A percentile compares a stretch with the other conserved stretches of the same genome.
Evolutionary conservation across 164 flowering plant species (phyloP).

Genomic region (Nymphaea colorata): DNA sequence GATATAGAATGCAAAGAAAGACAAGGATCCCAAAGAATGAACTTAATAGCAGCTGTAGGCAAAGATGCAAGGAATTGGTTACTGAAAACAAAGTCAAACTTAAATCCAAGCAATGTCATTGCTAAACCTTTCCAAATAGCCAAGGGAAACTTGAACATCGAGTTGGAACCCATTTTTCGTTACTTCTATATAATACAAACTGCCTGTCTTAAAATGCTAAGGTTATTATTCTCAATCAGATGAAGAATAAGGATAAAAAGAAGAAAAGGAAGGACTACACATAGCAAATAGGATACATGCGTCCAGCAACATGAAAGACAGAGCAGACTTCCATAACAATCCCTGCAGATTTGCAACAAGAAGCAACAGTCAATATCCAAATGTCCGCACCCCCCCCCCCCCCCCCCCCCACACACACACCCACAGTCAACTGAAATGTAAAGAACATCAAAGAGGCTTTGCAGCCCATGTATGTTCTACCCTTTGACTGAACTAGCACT

Average conservation of each 20-base stretch:
- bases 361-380: too few species aligned
- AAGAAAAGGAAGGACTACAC: neutral
- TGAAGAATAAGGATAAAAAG: neutral
- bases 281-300: conserved; percentile 40
- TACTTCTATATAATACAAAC: conserved; percentile 21
- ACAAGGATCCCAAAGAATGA: conserved; percentile 41
- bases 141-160: conserved; percentile 20
- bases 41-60: conserved; percentile 32
- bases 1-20: conserved; percentile 28
- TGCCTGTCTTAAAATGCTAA: conserved; percentile 39
- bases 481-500: too few species aligned
- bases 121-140: conserved; percentile 37
- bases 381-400: too few species aligned
- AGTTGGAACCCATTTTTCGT: conserved; percentile 20
- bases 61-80: neutral
- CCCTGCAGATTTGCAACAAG: conserved; percentile 33
- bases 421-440: neutral
- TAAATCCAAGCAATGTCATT: neutral
- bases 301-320: conserved; percentile 42
- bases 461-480: too few species aligned
- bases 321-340: conserved; percentile 38
- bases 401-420: too few species aligned
- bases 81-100: conserved; percentile 1
- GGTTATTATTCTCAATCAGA: conserved; percentile 12
- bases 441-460: neutral